Evolutionary conservation across 2,329 filamentous ascomycete species (phyloP).

Genomic region (Lecanoromycetidae sp.): DNA sequence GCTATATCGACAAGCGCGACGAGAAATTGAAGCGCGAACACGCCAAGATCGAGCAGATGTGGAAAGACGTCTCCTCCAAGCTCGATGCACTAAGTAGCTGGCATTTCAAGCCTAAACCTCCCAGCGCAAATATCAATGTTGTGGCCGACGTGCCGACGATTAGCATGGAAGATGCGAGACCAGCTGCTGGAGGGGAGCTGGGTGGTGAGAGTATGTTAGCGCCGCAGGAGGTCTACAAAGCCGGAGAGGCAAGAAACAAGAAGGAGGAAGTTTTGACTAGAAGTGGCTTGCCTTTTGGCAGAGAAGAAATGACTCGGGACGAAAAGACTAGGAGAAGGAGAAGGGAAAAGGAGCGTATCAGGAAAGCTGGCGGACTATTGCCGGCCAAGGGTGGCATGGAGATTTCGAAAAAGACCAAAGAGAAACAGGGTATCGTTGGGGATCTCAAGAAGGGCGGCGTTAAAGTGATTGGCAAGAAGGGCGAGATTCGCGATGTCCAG

Average conservation of each 20-base stretch:
- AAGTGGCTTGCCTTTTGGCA: constrained; percentile 62
- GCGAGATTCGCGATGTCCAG: constrained; percentile 17
- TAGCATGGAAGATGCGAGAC: constrained; percentile 88
- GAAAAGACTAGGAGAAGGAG: constrained; percentile 66
- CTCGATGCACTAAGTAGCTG: constrained; percentile 85
- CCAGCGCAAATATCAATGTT: constrained; percentile 69
- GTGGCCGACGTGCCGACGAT: constrained; percentile 86
- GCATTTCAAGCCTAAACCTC: constrained; percentile 87
- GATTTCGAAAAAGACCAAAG: constrained; percentile 9
- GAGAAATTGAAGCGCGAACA: constrained; percentile 75
- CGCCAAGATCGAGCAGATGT: constrained; percentile 67
- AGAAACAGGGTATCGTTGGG: constrained; percentile 15
- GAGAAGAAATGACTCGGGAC: constrained; percentile 78
- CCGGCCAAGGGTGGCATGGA: not conserved
- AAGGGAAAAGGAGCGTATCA: constrained; percentile 74
- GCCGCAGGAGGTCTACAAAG: constrained; percentile 85
- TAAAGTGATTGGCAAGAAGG: constrained; percentile 18
- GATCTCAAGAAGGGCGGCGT: constrained; percentile 18
- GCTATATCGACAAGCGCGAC: constrained; percentile 67
- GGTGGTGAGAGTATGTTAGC: constrained; percentile 57
- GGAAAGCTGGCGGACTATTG: constrained; percentile 33
- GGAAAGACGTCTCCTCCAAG: constrained; percentile 66
- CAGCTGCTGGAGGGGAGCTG: constrained; percentile 59
- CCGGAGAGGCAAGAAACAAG: constrained; percentile 49
- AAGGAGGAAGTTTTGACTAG: constrained; percentile 63